phyloP scores from a whole-genome alignment of 805 yeast species.

The Starmerella gropengiesseri region DNA sequence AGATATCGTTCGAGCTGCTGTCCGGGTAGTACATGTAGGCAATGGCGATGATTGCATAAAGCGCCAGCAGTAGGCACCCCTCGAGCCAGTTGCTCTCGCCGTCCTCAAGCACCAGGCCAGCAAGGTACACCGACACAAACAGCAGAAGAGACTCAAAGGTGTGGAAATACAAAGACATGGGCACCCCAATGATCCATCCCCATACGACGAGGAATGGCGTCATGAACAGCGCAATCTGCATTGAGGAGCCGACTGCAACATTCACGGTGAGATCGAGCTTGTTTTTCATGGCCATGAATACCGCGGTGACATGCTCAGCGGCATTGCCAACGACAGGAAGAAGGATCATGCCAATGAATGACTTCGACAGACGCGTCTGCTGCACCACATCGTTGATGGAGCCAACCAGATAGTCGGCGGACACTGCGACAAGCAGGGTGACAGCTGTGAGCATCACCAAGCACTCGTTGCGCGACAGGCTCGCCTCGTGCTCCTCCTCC shows the following conservation, averaged over 20 bases:
- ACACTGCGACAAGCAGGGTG: conserved; percentile 71
- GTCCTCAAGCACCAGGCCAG: conserved; percentile 77
- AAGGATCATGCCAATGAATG: conserved; percentile 85
- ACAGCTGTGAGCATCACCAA: conserved; percentile 45
- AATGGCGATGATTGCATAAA: conserved; percentile 76
- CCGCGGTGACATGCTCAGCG: conserved; percentile 96
- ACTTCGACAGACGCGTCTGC: conserved; percentile 76
- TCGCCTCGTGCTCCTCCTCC: conserved; percentile 32
- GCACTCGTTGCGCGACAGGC: conserved; percentile 45
- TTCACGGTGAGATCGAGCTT: conserved; percentile 97
- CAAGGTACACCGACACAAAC: conserved; percentile 78
- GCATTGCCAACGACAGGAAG: conserved; percentile 98
- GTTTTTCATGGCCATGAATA: conserved; percentile 81
- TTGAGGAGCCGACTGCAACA: conserved; percentile 90
- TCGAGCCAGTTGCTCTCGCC: conserved; percentile 97
- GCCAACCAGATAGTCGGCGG: conserved; percentile 90
- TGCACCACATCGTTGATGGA: conserved; percentile 84
- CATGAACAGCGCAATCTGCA: conserved; percentile 89
- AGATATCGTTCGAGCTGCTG: conserved; percentile 6
- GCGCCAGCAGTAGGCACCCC: conserved; percentile 82
- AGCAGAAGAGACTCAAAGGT: conserved; percentile 88
- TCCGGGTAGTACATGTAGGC: conserved; percentile 81
- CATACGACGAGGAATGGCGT: conserved; percentile 89
- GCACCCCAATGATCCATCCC: conserved; percentile 87
- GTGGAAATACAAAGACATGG: conserved; percentile 86